These are phyloP conservation scores for Ceratocystis destructans DNA, from an alignment of 2,329 filamentous ascomycete genomes.

Conservation along the genomic window DNA sequence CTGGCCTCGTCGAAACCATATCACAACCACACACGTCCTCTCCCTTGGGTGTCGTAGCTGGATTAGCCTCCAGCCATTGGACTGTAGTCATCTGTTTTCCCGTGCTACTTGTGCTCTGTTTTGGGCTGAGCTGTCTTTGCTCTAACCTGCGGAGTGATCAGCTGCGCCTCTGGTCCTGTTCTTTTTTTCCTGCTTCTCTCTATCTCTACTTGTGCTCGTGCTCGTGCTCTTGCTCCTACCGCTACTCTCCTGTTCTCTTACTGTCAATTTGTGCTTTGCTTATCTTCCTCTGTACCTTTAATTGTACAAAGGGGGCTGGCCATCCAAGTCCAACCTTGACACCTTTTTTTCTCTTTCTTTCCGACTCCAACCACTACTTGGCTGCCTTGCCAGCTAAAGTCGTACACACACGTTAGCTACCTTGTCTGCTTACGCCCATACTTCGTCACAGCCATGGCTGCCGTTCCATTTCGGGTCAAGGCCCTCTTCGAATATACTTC, in stretches of 20 bases:
- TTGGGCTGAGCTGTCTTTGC: background rate
- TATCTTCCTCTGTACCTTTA: background rate
- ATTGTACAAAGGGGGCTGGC: background rate
- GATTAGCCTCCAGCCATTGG: background rate
- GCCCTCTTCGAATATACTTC: constrained; percentile 91
- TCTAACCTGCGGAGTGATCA: background rate
- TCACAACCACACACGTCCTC: background rate
- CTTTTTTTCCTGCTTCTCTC: constrained; percentile 1
- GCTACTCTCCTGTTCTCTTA: background rate
- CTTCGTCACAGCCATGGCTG: constrained; percentile 18
- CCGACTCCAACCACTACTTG: background rate
- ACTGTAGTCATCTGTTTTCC: background rate
- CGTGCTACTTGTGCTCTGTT: background rate
- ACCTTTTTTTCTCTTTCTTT: background rate
- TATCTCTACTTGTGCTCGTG: background rate
- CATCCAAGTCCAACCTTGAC: background rate
- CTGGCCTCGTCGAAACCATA: background rate
- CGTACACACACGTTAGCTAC: background rate
- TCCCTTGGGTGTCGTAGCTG: background rate
- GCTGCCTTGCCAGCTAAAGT: background rate
- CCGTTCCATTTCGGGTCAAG: constrained; percentile 73
- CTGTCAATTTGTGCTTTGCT: background rate
- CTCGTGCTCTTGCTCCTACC: background rate
- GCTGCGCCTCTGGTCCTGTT: constrained; percentile 4
- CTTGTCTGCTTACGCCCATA: background rate